Conservation (phyloP, 225 moss, liverwort and hornwort genomes). For the Bryoerythrophyllum caledonicum region DNA sequence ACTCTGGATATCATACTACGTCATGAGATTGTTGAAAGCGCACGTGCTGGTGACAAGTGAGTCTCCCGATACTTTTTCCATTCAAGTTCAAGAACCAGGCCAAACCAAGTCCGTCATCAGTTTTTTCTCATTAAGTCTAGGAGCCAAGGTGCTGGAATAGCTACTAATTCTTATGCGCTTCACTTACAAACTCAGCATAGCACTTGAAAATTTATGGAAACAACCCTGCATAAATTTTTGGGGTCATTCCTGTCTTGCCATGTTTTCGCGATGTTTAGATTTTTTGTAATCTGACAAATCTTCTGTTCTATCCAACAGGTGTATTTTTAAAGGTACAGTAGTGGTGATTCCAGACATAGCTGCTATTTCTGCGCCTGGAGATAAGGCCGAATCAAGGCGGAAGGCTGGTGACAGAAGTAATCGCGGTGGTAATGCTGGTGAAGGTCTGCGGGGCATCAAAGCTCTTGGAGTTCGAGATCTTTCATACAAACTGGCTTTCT, state of each 20-base stretch:
- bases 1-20: constrained; percentile 91
- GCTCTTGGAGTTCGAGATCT: constrained; percentile 94
- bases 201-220: neutral
- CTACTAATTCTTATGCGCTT: too few relatives aligned
- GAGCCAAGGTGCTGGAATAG: too few relatives aligned
- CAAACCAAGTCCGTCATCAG: too few relatives aligned
- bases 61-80: constrained; percentile 23
- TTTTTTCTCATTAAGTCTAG: too few relatives aligned
- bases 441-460: constrained; percentile 95
- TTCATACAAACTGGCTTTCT: constrained; percentile 88
- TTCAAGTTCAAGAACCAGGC: too few relatives aligned
- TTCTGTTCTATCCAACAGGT: constrained; percentile 48
- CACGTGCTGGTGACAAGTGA: constrained; percentile 97
- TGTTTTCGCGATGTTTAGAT: neutral
- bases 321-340: constrained; percentile 90
- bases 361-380: constrained; percentile 90
- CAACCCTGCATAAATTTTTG: neutral
- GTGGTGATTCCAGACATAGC: constrained; percentile 96
- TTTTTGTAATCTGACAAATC: constrained; percentile 7
- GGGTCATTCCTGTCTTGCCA: neutral
- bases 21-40: constrained; percentile 96
- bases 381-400: constrained; percentile 83
- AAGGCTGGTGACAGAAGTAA: constrained; percentile 65
- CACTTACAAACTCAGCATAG: too few relatives aligned
- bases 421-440: constrained; percentile 56